Evolutionary conservation across 73 alveolate genomes (phyloP).

Genomic region (Symbiodinium natans): DNA sequence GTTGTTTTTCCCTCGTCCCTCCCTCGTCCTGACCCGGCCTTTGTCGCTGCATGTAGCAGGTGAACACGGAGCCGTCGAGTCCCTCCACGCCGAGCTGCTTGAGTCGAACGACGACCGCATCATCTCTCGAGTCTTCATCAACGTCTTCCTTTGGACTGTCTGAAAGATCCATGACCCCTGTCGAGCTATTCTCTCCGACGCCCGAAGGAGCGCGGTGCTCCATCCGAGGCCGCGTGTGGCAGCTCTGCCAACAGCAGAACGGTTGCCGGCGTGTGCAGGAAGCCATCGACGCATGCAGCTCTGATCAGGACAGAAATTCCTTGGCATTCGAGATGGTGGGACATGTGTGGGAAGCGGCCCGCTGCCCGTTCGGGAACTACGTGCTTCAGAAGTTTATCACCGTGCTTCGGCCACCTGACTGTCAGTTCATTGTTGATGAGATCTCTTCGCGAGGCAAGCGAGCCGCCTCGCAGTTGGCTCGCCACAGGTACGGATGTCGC

Average conservation of each 20-base stretch:
- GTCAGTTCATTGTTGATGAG: neutral
- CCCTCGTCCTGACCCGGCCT: too few relatives aligned
- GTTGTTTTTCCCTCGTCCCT: too few relatives aligned
- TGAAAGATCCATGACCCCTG: neutral
- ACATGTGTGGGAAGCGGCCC: conserved; percentile 71
- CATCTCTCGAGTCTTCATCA: conserved; percentile 6
- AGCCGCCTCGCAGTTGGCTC: conserved; percentile 7
- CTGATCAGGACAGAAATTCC: neutral
- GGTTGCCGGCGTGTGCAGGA: neutral
- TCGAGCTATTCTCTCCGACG: neutral
- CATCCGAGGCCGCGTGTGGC: neutral
- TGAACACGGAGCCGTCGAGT: neutral
- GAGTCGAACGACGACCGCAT: neutral
- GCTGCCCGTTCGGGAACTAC: conserved; percentile 75
- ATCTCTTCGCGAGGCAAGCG: neutral
- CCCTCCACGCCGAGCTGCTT: neutral
- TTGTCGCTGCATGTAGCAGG: neutral
- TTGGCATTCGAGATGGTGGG: conserved; percentile 14
- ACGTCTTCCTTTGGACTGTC: neutral
- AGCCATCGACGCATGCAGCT: conserved; percentile 8
- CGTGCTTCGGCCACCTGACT: neutral
- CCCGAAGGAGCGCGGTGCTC: neutral
- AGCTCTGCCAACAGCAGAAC: neutral
- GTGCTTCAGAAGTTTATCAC: conserved; percentile 72
- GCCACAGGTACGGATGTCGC: conserved; percentile 46